Percentiles rank a stretch among this genome's conserved stretches.
phyloP scores from a whole-genome alignment of 176 grass and related monocot species.

The Raddia distichophylla region DNA sequence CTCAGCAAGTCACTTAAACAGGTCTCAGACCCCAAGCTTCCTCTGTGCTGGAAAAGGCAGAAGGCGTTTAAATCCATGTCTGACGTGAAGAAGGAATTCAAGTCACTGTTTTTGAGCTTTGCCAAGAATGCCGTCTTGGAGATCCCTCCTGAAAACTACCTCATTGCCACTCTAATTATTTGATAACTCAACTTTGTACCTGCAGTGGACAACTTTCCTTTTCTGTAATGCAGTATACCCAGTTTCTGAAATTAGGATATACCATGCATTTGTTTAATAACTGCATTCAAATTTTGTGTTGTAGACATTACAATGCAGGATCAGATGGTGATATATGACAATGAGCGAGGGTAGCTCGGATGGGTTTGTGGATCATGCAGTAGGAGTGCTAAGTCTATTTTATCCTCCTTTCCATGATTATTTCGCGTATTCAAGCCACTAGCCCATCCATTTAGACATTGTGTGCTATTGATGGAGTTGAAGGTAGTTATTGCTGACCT shows the following conservation, averaged over 20 bases:
- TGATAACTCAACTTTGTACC: constrained; percentile 15
- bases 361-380: constrained; percentile 76
- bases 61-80: constrained; percentile 84
- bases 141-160: constrained; percentile 92
- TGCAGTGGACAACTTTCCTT: not conserved
- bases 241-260: constrained; percentile 30
- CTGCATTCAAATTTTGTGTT: constrained; percentile 29
- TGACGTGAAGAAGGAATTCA: constrained; percentile 89
- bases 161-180: constrained; percentile 75
- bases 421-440: constrained; percentile 38
- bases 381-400: constrained; percentile 62
- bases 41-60: constrained; percentile 86
- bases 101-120: constrained; percentile 69
- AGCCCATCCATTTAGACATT: constrained; percentile 44
- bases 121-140: constrained; percentile 62
- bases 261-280: constrained; percentile 9
- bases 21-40: constrained; percentile 55
- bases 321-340: constrained; percentile 93
- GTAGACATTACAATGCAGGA: constrained; percentile 92
- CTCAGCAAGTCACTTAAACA: constrained; percentile 66
- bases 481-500: not conserved
- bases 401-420: constrained; percentile 60
- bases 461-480: constrained; percentile 37
- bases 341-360: constrained; percentile 73
- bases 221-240: not conserved